These are phyloP conservation scores for Zygoascus biomembranicola DNA, from an alignment of 805 yeast genomes.

Conservation along the genomic window DNA sequence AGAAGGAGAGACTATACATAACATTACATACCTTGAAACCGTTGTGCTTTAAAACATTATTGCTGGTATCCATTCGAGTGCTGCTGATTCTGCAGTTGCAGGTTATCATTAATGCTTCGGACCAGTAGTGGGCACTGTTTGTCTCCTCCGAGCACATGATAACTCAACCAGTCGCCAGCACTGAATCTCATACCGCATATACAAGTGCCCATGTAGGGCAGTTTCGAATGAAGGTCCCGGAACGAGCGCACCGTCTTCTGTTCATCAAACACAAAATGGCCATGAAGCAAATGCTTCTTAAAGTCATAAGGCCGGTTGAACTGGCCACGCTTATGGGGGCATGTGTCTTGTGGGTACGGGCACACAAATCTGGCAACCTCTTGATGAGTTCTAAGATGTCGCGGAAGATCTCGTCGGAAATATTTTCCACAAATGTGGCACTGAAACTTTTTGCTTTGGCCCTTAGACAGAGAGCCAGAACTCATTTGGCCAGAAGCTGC, in stretches of 20 bases:
- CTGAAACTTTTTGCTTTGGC: constrained; percentile 16
- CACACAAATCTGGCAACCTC: constrained; percentile 49
- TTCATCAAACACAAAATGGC: constrained; percentile 50
- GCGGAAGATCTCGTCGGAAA: constrained; percentile 51
- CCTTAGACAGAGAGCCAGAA: not conserved
- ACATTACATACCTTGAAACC: not conserved
- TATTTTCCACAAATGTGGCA: constrained; percentile 48
- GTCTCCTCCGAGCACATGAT: constrained; percentile 35
- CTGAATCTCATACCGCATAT: constrained; percentile 41
- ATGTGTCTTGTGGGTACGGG: constrained; percentile 45
- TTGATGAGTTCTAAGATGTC: constrained; percentile 59
- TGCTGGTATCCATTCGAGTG: not conserved
- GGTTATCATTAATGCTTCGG: not conserved
- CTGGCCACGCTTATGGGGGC: constrained; percentile 51
- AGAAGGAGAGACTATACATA: not conserved
- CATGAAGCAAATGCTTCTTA: constrained; percentile 55
- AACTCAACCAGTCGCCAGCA: constrained; percentile 49
- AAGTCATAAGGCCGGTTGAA: constrained; percentile 63
- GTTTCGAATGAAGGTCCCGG: constrained; percentile 46
- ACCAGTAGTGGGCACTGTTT: constrained; percentile 10
- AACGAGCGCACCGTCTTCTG: constrained; percentile 33
- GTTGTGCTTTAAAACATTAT: not conserved
- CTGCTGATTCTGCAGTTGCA: not conserved
- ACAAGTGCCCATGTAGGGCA: constrained; percentile 45
- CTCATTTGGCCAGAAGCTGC: not conserved